Base-by-base conservation (phyloP, 257 asterid species). In the Thymus mandschuricus region DNA sequence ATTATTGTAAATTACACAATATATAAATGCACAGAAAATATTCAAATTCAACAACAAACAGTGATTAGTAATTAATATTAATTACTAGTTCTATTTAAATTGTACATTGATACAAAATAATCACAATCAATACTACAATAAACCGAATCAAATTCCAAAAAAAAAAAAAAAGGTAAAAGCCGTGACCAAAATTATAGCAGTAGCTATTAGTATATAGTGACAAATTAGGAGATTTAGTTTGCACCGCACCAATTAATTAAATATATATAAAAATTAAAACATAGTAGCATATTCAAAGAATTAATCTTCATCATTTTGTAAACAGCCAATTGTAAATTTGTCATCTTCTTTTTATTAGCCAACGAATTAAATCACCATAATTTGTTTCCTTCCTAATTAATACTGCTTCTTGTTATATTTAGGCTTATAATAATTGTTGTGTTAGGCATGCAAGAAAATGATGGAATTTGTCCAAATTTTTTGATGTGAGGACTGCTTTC, bases 221-320 rank as follows among this genome's bases (percentile, higher is more conserved):
- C 52, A 64, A 44, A 45, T 4, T 45, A 40, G 29, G 52, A 45
- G 12, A 64, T 45, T 64, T 64, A 64, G 69, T 64, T 45, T 64
- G 69, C 57, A 64, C 57, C 57, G 69, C 2, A 44, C 3, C 10
- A 40, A 21, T 21, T 21, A 21, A 21, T 21, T 21, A 21, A 21
- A 21, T n/a, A 43, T 43, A 28, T 12, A 10, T 21, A 10, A 29
- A 60, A 60, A 60, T 11, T 13, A 59, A 21, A 31, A n/a, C 66
- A 60, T 38, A 38, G 50, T 57, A 61, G 67, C 33, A 40, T 40
- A 61, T 40, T 7, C 34, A 8, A n/a, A n/a, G 31, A 40, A 38
- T 61, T n/a, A 38, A 1, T 15, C 8, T 21, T 7, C 1, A n/a
- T 38, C 30, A 15, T 61, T 35, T n/a, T 34, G 40, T 15, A 0